Evolutionary conservation across 2,329 filamentous ascomycete genomes (phyloP), one percentile per base, ranked within the genome.

Genomic region (Elsinoe australis): DNA sequence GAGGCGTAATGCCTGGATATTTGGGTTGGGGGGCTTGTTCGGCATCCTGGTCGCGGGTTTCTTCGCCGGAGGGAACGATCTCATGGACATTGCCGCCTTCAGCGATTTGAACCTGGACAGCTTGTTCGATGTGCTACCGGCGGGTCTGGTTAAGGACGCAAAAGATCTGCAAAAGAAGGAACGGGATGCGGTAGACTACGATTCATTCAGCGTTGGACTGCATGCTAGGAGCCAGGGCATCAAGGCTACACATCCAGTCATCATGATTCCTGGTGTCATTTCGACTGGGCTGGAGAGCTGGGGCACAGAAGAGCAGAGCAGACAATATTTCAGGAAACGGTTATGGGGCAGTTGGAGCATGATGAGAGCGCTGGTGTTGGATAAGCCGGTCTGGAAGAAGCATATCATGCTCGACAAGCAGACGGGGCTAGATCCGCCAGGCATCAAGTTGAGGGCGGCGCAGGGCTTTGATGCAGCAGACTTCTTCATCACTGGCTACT

Each of bases 341-440:
- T 70, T 98, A 42, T 98, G 92, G 92, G 92, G 92, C 3, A 95
- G 87, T 57, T 98, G 94, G 92, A 94, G 80, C 54, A 98, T 98
- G 92, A 95, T 98, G 88, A 79, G 84, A 42, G 90, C 92, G 0
- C 69, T 98, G 55, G 87, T 98, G 1, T 68, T 94, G 59, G 92
- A 96, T 65, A 95, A 96, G 67, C 82, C 94, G 21, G 75, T 78
- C 26, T 98, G 92, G 92, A 98, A 95, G 71, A 82, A 73, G 59
- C 92, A 98, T 64, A 87, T 98, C 56, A 96, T 96, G 89, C 75
- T 98, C 8, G 92, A 98, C 66, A 89, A 90, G 64, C 67, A 79
- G 29, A 95, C 90, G 0, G 92, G 92, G 0, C 72, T 98, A 17
- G 92, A 98, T 63, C 92, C 92, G 1, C 86, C 88, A 0, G 81